phyloP scores from a whole-genome alignment of 129 eudicot genomes.

The Artemisia tridentata region DNA sequence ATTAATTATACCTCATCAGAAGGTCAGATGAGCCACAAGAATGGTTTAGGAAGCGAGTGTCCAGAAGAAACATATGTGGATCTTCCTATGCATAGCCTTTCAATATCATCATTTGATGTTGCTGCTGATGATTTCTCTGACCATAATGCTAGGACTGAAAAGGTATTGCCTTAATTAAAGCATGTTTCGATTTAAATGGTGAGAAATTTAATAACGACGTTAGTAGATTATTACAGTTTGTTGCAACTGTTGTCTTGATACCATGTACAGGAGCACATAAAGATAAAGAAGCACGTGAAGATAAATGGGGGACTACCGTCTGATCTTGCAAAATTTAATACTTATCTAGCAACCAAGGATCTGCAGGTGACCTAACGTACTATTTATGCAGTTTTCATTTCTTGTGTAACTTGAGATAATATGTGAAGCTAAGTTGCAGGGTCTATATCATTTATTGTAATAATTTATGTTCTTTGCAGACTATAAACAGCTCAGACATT shows the following conservation, averaged over 20 bases:
- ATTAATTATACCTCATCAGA: too few species aligned
- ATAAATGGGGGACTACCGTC: background rate
- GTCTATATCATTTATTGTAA: too few species aligned
- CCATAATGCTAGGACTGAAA: background rate
- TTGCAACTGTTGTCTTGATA: background rate
- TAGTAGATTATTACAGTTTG: background rate
- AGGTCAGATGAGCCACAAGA: too few species aligned
- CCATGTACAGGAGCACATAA: background rate
- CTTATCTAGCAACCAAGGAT: background rate
- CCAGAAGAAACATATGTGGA: background rate
- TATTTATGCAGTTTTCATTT: background rate
- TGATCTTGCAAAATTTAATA: background rate
- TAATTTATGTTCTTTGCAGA: too few species aligned
- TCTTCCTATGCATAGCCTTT: background rate
- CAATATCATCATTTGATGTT: background rate
- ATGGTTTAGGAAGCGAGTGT: too few species aligned
- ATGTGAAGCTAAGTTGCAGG: background rate
- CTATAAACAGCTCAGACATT: too few species aligned
- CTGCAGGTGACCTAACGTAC: background rate
- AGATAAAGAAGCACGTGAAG: background rate
- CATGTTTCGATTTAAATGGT: background rate
- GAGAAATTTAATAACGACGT: background rate
- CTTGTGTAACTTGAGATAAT: background rate
- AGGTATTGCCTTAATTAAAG: background rate
- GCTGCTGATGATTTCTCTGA: background rate